Evolutionary conservation across 257 asterid genomes (phyloP).

Genomic region (Lantana camara): DNA sequence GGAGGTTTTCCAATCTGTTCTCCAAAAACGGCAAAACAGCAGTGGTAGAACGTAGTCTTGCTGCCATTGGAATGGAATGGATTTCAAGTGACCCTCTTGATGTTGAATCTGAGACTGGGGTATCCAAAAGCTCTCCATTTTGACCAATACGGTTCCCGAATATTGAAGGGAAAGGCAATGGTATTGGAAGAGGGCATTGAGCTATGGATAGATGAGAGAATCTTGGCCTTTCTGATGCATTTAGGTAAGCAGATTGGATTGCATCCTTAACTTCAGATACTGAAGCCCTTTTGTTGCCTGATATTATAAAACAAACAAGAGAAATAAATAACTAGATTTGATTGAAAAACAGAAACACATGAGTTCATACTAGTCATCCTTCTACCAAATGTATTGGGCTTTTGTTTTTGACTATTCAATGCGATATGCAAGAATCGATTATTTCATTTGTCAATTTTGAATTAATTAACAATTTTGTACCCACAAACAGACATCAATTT

Average conservation of each 20-base stretch:
- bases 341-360: too few species aligned
- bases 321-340: too few species aligned
- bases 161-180: slow-evolving; percentile 86
- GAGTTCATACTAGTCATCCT: too few species aligned
- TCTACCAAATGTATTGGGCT: not conserved
- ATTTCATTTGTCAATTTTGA: not conserved
- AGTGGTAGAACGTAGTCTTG: slow-evolving; percentile 81
- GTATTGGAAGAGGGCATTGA: slow-evolving; percentile 86
- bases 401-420: not conserved
- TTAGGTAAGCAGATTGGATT: slow-evolving; percentile 57
- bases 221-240: slow-evolving; percentile 51
- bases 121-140: slow-evolving; percentile 61
- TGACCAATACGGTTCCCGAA: slow-evolving; percentile 62
- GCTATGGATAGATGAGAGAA: slow-evolving; percentile 79
- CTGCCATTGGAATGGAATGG: slow-evolving; percentile 86
- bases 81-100: slow-evolving; percentile 81
- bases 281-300: slow-evolving; percentile 68
- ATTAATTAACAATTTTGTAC: too few species aligned
- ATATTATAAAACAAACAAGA: not conserved
- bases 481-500: too few species aligned
- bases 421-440: not conserved
- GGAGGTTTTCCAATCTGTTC: slow-evolving; percentile 61
- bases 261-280: slow-evolving; percentile 66
- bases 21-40: slow-evolving; percentile 79
- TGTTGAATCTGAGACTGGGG: slow-evolving; percentile 39